Evolutionary conservation across 306 rosid species (phyloP).

Genomic region (Argentina anserina): DNA sequence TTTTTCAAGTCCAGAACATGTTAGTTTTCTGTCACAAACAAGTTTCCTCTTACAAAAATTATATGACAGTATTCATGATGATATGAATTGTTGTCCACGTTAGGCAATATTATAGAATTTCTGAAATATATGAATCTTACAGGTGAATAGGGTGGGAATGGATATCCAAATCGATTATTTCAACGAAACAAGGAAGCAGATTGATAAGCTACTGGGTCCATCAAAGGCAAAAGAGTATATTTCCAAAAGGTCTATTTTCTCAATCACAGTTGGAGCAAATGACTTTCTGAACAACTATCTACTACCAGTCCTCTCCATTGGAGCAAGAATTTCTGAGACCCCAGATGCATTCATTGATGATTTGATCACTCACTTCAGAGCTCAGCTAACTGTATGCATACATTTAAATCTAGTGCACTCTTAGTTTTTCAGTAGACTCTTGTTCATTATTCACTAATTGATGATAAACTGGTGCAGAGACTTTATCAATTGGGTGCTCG

Average conservation of each 20-base stretch:
- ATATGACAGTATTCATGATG: neutral
- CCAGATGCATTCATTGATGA: conserved; percentile 76
- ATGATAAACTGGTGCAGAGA: conserved; percentile 39
- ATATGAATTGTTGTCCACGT: neutral
- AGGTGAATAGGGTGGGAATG: conserved; percentile 90
- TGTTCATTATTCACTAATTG: neutral
- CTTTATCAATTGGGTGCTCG: conserved; percentile 77
- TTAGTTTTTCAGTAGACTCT: neutral
- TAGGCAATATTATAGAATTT: neutral
- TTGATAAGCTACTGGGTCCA: conserved; percentile 59
- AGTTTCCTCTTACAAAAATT: neutral
- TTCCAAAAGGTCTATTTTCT: conserved; percentile 61
- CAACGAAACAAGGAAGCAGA: conserved; percentile 67
- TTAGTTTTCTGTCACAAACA: neutral
- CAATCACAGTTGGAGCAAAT: conserved; percentile 75
- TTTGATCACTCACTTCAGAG: conserved; percentile 61
- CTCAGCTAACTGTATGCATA: conserved; percentile 59
- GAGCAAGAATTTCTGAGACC: conserved; percentile 72
- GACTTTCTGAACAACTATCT: conserved; percentile 90
- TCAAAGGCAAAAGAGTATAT: conserved; percentile 58
- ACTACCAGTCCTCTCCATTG: conserved; percentile 79
- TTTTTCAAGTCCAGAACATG: neutral
- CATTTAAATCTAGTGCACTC: too few species aligned
- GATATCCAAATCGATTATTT: conserved; percentile 83
- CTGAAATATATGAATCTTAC: conserved; percentile 11